Base-by-base conservation (phyloP, 495 filamentous ascomycete species). In the Mytilinidion resinicola region DNA sequence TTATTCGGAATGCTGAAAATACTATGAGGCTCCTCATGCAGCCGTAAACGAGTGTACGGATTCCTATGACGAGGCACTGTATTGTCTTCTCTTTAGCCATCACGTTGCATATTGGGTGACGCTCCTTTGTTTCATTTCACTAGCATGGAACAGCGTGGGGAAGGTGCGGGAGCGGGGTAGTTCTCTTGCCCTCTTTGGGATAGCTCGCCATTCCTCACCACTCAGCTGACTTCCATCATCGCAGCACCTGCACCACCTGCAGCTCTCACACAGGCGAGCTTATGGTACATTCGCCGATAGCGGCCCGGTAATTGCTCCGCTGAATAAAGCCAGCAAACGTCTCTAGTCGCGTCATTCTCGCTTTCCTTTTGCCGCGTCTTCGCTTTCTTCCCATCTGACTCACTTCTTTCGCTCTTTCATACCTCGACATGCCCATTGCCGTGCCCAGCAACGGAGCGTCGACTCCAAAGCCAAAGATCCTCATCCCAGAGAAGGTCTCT, bases 401-500 rank as follows among this genome's bases (percentile, higher is more conserved):
- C 38, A 17, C n/a, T 25, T 12, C 34, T 36, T 19, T 30, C 20
- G 51, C 38, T 34, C 15, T 38, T 39, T 11, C n/a, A 42, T 56
- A 20, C 9, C 7, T 55, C 19, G 50, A 12, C 38, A 67, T 67
- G 64, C 10, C 64, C 21, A 56, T 63, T 33, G 48, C 60, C 33
- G 51, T 53, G 14, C 39, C 58, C 14, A 46, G 21, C 33, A 58
- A 54, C 21, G 56, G 55, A 10, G 14, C 62, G 47, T 75, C 71
- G 20, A 21, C 63, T 48, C 52, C 65, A 46, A 67, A 66, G 42
- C 79, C 81, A 36, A 81, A 81, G 60, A 81, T 88, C 60, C 81
- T 89, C 38, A 82, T 87, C 15, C 80, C 85, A 0, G 85, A 89
- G 67, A 88, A 86, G 67, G 77, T 89, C 50, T 88, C 85, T n/a